Percentiles rank a stretch among this genome's conserved stretches.
phyloP scores from a whole-genome alignment of 2,329 filamentous ascomycete species.

The Hansfordia pulvinata region DNA sequence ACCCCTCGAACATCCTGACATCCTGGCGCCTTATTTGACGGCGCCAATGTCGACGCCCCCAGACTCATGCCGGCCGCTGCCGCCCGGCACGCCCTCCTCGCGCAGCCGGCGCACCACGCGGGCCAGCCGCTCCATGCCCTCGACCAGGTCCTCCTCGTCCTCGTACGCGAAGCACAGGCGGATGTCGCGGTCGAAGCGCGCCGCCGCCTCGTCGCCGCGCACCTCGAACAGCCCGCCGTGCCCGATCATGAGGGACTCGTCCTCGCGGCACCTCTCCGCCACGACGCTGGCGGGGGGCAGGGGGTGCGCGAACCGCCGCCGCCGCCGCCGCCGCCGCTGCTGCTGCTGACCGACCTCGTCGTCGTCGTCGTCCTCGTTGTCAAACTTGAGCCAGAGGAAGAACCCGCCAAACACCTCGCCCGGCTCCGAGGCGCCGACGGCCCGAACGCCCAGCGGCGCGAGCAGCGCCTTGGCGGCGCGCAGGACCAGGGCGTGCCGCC shows the following conservation, averaged over 20 bases:
- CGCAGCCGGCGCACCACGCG: constrained; percentile 17
- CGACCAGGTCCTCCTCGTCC: constrained; percentile 46
- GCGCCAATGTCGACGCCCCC: too few relatives aligned
- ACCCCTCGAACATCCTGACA: too few relatives aligned
- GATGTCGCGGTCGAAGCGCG: constrained; percentile 44
- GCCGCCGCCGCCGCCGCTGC: too few relatives aligned
- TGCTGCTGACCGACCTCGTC: too few relatives aligned
- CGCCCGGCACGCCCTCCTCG: too few relatives aligned
- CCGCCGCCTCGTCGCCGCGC: constrained; percentile 35
- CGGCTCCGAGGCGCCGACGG: constrained; percentile 18
- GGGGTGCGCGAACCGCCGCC: too few relatives aligned
- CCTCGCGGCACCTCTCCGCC: constrained; percentile 39
- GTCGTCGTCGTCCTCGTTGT: constrained; percentile 17
- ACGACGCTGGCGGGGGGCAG: constrained; percentile 39
- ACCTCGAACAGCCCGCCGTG: constrained; percentile 59
- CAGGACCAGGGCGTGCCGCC: constrained; percentile 36
- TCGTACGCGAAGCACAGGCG: constrained; percentile 65
- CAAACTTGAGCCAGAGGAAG: constrained; percentile 69
- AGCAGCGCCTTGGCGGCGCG: constrained; percentile 45
- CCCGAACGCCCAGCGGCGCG: constrained; percentile 43
- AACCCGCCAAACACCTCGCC: constrained; percentile 59
- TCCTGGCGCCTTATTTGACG: too few relatives aligned
- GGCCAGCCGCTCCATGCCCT: constrained; percentile 54
- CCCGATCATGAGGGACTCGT: constrained; percentile 56
- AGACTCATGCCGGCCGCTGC: too few relatives aligned